Conservation (phyloP, 306 rosid genomes). For the Cucurbita argyrosperma region DNA sequence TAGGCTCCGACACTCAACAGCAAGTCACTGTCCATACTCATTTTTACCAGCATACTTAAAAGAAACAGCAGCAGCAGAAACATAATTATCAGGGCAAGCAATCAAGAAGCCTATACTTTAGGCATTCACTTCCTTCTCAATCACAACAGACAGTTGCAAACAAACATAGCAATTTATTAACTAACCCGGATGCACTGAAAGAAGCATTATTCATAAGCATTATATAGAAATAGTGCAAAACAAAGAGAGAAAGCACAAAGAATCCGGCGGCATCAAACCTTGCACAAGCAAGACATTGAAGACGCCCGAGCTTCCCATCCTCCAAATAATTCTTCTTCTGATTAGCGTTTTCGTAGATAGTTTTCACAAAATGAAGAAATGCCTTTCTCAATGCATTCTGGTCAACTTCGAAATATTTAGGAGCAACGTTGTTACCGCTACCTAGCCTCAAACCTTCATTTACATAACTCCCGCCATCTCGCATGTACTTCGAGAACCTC, state of each 20-base stretch:
- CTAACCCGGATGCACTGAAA: neutral
- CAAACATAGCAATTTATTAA: neutral
- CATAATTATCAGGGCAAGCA: neutral
- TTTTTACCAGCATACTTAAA: neutral
- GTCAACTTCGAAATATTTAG: conserved; percentile 49
- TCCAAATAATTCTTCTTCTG: conserved; percentile 62
- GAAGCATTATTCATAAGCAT: neutral
- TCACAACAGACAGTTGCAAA: neutral
- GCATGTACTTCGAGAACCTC: conserved; percentile 42
- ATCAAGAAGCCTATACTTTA: neutral
- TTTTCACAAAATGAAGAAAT: conserved; percentile 46
- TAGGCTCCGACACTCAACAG: neutral
- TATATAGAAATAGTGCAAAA: neutral
- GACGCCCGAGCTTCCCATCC: conserved; percentile 63
- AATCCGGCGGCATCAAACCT: conserved; percentile 44
- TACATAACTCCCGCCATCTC: conserved; percentile 32
- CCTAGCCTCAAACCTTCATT: conserved; percentile 22
- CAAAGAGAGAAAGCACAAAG: conserved; percentile 1
- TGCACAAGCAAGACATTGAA: conserved; percentile 73
- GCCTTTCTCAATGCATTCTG: conserved; percentile 54
- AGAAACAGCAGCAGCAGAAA: neutral
- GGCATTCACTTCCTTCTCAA: neutral
- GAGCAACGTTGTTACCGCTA: conserved; percentile 8
- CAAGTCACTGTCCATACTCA: neutral
- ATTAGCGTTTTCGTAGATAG: conserved; percentile 39